phyloP scores from a whole-genome alignment of 176 grass and related monocot species.

The Rhynchospora breviuscula region DNA sequence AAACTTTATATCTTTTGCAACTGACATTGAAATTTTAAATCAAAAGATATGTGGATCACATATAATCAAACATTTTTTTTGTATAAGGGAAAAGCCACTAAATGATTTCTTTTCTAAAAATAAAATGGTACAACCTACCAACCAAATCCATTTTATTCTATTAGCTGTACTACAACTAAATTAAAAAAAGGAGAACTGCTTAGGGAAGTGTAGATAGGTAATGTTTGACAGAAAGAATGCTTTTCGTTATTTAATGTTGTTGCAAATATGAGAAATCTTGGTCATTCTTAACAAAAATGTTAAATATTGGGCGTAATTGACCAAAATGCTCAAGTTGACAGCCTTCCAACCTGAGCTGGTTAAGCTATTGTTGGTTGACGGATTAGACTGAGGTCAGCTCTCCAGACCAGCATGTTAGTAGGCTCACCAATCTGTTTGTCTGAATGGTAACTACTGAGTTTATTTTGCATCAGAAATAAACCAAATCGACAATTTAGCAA shows the following conservation, averaged over 20 bases:
- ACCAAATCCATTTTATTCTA: neutral
- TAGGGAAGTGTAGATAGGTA: neutral
- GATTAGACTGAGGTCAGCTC: neutral
- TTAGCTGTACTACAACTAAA: neutral
- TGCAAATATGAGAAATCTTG: neutral
- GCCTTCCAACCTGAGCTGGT: neutral
- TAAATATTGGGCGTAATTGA: neutral
- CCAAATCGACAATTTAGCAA: constrained; percentile 4
- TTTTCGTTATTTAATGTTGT: neutral
- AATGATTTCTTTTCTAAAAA: neutral
- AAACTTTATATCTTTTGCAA: neutral
- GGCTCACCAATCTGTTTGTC: neutral
- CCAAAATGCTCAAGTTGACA: neutral
- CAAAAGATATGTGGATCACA: neutral
- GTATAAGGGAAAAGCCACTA: neutral
- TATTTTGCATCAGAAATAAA: neutral
- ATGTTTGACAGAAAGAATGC: neutral
- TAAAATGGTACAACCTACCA: neutral
- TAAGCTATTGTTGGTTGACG: neutral
- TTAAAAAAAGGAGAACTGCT: neutral
- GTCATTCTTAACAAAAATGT: neutral
- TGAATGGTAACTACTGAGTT: neutral
- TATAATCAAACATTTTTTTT: neutral
- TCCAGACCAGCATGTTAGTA: neutral
- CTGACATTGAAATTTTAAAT: neutral